phyloP scores from a whole-genome alignment of 108 stramenopile genomes.

The Parietichytrium sp. region DNA sequence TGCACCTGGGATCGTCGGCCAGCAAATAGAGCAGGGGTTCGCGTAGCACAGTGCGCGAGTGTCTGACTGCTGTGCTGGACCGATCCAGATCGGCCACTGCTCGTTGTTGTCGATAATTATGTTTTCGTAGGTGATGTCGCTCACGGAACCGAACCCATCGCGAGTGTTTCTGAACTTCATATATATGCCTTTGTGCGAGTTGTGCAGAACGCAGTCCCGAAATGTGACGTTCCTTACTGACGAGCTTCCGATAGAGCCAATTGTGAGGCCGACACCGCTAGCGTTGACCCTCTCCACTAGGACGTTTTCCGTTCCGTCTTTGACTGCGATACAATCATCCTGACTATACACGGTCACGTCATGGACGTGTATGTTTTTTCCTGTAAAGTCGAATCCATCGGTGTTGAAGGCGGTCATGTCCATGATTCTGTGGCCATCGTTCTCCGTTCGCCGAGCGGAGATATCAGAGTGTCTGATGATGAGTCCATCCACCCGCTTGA shows the following conservation, averaged over 20 bases:
- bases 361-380: neutral
- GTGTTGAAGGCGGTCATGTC: conserved; percentile 47
- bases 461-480: neutral
- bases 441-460: conserved; percentile 29
- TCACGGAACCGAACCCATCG: neutral
- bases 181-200: conserved; percentile 65
- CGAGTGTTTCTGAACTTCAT: conserved; percentile 52
- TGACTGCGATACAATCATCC: conserved; percentile 41
- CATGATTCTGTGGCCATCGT: conserved; percentile 3
- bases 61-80: conserved; percentile 68
- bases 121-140: conserved; percentile 58
- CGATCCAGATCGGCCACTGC: conserved; percentile 69
- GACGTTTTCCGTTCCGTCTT: conserved; percentile 18
- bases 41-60: no score
- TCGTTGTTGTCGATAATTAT: conserved; percentile 54
- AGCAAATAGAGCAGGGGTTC: no score
- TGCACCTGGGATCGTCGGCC: no score
- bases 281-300: conserved; percentile 60
- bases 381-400: conserved; percentile 41
- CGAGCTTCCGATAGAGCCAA: conserved; percentile 58
- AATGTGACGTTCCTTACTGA: conserved; percentile 65
- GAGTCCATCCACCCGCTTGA: neutral
- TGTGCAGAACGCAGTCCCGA: conserved; percentile 52
- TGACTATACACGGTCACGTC: conserved; percentile 35
- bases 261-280: conserved; percentile 59